A percentile compares a stretch with the other conserved stretches of the same genome.
These are phyloP conservation scores for Lachancea meyersii DNA, from an alignment of 805 yeast species.

Conservation along the genomic window DNA sequence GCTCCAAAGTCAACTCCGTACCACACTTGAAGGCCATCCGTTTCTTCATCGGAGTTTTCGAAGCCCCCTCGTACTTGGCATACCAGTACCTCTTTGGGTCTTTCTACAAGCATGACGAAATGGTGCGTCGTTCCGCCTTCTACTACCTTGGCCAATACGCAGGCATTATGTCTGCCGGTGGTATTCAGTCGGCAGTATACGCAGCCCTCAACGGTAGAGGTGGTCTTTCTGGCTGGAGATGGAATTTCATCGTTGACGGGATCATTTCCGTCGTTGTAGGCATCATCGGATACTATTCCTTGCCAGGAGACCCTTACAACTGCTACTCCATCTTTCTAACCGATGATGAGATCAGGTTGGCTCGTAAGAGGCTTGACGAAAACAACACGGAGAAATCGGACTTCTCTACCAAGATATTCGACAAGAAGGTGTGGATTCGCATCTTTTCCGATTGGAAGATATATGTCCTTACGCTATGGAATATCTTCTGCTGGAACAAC, in stretches of 20 bases:
- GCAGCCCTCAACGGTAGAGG: constrained; percentile 41
- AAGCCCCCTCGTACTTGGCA: constrained; percentile 56
- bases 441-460: constrained; percentile 54
- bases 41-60: constrained; percentile 59
- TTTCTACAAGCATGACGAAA: constrained; percentile 51
- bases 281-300: constrained; percentile 44
- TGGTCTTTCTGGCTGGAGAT: constrained; percentile 63
- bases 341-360: constrained; percentile 51
- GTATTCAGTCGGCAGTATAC: constrained; percentile 52
- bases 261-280: constrained; percentile 54
- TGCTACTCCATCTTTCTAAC: constrained; percentile 48
- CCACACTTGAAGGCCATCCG: constrained; percentile 50
- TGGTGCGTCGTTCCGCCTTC: constrained; percentile 55
- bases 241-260: constrained; percentile 67
- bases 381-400: constrained; percentile 31
- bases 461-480: constrained; percentile 46
- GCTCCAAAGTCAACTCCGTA: constrained; percentile 41
- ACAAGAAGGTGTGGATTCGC: constrained; percentile 44
- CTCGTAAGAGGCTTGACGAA: constrained; percentile 39
- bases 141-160: constrained; percentile 58
- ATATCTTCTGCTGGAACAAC: constrained; percentile 53
- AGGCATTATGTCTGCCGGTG: constrained; percentile 57
- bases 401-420: constrained; percentile 34
- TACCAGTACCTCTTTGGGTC: constrained; percentile 53
- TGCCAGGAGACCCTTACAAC: constrained; percentile 63